Conservation (phyloP, 352 stramenopile genomes). For the Globisporangium canariense region DNA sequence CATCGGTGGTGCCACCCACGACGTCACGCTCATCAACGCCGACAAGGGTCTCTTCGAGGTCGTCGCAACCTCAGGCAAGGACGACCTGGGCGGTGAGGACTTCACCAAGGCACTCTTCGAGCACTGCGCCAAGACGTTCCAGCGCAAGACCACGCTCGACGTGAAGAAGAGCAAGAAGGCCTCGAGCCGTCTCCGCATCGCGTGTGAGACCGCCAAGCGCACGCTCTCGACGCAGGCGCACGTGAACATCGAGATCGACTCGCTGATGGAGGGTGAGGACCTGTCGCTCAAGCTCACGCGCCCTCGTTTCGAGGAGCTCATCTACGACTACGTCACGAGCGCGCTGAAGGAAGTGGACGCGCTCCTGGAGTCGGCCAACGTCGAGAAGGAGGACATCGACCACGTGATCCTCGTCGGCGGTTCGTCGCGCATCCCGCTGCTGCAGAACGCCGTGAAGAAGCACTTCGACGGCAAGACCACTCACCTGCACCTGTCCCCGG, state of each 20-base stretch:
- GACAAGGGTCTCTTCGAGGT: conserved; percentile 99
- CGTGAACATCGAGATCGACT: conserved; percentile 97
- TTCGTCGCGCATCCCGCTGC: conserved; percentile 97
- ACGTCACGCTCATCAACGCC: conserved; percentile 95
- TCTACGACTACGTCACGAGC: conserved; percentile 91
- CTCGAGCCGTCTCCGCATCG: conserved; percentile 92
- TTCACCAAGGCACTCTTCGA: conserved; percentile 97
- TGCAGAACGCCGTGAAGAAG: conserved; percentile 78
- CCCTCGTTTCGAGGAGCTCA: conserved; percentile 95
- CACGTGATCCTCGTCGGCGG: conserved; percentile 97
- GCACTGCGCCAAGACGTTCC: conserved; percentile 95
- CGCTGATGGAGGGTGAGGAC: conserved; percentile 96
- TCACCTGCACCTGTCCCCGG: conserved; percentile 82
- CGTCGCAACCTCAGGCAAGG: conserved; percentile 95
- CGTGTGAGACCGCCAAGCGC: conserved; percentile 97
- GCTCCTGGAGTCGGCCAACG: conserved; percentile 66
- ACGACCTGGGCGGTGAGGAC: conserved; percentile 94
- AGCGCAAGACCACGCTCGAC: conserved; percentile 93
- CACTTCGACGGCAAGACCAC: conserved; percentile 85
- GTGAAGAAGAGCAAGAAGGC: conserved; percentile 92
- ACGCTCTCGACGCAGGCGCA: conserved; percentile 95
- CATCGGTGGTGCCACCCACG: conserved; percentile 96
- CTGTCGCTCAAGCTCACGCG: conserved; percentile 97
- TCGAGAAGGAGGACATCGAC: conserved; percentile 89
- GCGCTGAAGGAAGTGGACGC: conserved; percentile 90